Evolutionary conservation across 345 rosid genomes (phyloP), one percentile per base, ranked within the genome.

Genomic region (Abelmoschus esculentus): DNA sequence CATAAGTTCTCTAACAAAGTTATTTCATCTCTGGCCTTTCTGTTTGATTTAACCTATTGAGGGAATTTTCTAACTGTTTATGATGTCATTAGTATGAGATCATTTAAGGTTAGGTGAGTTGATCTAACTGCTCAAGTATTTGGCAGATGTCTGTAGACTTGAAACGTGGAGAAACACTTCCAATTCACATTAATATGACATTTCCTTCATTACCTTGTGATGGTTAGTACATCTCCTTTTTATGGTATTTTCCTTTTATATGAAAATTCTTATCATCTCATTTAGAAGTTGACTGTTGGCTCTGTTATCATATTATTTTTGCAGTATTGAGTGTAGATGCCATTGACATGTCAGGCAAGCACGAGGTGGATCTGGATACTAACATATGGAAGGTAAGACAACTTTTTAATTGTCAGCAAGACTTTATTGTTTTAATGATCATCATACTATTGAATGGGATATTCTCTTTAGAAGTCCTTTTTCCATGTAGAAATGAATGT

Each of bases 291-390:
- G 44, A 61, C 55, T 26, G 47, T 19, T 70, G 5, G 40, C 42
- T 7, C 15, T 70, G 75, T 63, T 42, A 42, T 56, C 54, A 12
- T 26, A 54, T 2, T 57, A 28, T 72, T 72, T 66, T 68, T 79
- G 71, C 85, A 96, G 99, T 92, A 19, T 72, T 96, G 79, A 96
- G 99, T 67, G 83, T 96, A 66, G 99, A 96, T 76, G 99, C 99
- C 69, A 90, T 96, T 82, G 98, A 92, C 78, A 92, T 96, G 99
- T 96, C 99, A 6, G 99, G 99, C 70, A 96, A 96, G 83, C 99
- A 96, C 78, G 98, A 96, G 89, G 99, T 96, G 67, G 99, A 96
- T 85, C 98, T 96, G 6, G 96, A 90, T 78, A 96, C 98, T 67
- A 92, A 84, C 78, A 87, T 96, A 77, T 96, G 98, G 99, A 96